Percentiles rank a stretch among this genome's conserved stretches.
Evolutionary conservation across 345 rosid species (phyloP).

Genomic region (Heritiera littoralis): DNA sequence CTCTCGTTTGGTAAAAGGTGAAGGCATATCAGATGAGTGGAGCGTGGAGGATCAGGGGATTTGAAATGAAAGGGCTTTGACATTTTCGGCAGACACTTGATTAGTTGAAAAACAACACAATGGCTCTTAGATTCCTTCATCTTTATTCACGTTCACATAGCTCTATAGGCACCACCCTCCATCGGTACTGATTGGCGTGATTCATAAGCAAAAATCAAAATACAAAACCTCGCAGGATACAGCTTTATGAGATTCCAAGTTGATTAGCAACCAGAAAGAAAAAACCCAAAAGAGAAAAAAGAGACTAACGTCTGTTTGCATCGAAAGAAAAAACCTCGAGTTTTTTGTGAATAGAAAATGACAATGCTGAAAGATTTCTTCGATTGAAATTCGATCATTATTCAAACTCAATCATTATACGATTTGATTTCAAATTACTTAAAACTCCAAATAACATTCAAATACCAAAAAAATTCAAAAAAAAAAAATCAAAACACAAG

Average conservation of each 20-base stretch:
- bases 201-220: not conserved
- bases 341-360: too few relatives aligned
- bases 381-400: too few relatives aligned
- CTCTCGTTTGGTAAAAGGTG: too few relatives aligned
- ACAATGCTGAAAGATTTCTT: too few relatives aligned
- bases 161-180: not conserved
- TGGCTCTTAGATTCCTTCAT: not conserved
- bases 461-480: too few relatives aligned
- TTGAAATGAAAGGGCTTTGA: not conserved
- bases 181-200: not conserved
- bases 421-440: too few relatives aligned
- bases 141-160: not conserved
- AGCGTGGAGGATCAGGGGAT: not conserved
- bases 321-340: too few relatives aligned
- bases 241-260: not conserved
- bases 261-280: not conserved
- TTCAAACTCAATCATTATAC: too few relatives aligned
- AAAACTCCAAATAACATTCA: too few relatives aligned
- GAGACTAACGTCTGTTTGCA: too few relatives aligned
- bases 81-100: not conserved
- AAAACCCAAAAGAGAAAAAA: not conserved
- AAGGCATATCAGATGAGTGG: not conserved
- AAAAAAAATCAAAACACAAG: too few relatives aligned
- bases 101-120: not conserved
- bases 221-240: not conserved